A percentile compares a stretch with the other conserved stretches of the same genome.
These are phyloP conservation scores for Ceratocystis destructans DNA, from an alignment of 2,329 filamentous ascomycete genomes.

Conservation along the genomic window DNA sequence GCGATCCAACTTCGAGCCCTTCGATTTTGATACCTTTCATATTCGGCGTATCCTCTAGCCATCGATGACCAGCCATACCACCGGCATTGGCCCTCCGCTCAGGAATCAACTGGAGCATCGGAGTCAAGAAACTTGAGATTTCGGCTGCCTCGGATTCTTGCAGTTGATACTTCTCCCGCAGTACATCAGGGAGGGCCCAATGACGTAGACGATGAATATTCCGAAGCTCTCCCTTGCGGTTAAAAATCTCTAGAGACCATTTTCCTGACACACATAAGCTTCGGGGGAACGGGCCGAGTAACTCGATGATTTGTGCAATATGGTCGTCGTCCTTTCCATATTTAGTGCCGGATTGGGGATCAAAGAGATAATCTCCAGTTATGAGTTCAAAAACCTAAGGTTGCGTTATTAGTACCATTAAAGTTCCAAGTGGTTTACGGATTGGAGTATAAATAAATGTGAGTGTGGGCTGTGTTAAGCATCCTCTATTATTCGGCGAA, in stretches of 20 bases:
- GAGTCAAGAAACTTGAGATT: constrained; percentile 68
- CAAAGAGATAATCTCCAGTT: constrained; percentile 95
- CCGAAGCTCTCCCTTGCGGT: constrained; percentile 87
- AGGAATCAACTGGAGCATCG: constrained; percentile 82
- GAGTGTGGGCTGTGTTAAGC: not conserved
- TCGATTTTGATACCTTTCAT: constrained; percentile 72
- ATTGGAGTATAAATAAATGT: not conserved
- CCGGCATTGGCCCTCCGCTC: constrained; percentile 88
- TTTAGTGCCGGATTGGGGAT: constrained; percentile 94
- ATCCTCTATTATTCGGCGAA: not conserved
- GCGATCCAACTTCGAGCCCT: constrained; percentile 60
- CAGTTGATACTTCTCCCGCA: constrained; percentile 96
- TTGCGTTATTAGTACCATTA: no score
- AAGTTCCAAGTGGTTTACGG: no score
- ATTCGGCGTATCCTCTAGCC: constrained; percentile 71
- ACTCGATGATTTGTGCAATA: constrained; percentile 96
- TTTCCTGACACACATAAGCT: constrained; percentile 83
- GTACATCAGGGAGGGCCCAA: constrained; percentile 86
- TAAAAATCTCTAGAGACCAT: constrained; percentile 98
- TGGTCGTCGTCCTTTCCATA: constrained; percentile 99
- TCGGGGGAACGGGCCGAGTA: constrained; percentile 86
- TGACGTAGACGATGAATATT: constrained; percentile 95
- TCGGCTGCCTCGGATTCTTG: constrained; percentile 64
- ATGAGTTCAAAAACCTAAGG: constrained; percentile 86
- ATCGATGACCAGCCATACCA: constrained; percentile 77